Evolutionary conservation across 495 filamentous ascomycete species (phyloP).

Genomic region (Penicillium cosmopolitanum): DNA sequence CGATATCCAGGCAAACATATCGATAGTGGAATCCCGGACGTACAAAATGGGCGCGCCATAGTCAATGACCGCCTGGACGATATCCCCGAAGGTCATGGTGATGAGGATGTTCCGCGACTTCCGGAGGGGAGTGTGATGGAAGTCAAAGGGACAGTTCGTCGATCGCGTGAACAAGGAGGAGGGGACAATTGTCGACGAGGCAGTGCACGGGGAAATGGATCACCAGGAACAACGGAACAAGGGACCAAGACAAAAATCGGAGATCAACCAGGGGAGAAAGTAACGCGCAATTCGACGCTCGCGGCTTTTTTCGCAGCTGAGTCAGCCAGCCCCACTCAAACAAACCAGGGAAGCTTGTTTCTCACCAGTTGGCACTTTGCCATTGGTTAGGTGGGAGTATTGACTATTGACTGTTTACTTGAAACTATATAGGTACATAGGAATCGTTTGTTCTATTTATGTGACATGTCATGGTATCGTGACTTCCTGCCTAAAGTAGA

Average conservation of each 20-base stretch:
- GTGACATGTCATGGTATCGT: no score
- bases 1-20: not conserved
- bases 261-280: not conserved
- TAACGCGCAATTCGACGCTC: conserved; percentile 20
- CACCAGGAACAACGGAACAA: not conserved
- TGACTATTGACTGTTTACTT: no score
- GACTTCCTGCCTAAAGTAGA: no score
- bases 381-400: no score
- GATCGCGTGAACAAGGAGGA: not conserved
- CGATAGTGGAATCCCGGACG: conserved; percentile 13
- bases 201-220: not conserved
- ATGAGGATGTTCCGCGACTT: conserved; percentile 12
- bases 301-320: conserved; percentile 26
- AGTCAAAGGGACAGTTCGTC: not conserved
- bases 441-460: no score
- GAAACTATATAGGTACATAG: no score
- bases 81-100: conserved; percentile 35
- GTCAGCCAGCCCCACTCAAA: not conserved
- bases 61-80: conserved; percentile 45
- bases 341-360: conserved; percentile 2
- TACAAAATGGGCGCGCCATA: conserved; percentile 54
- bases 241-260: conserved; percentile 3
- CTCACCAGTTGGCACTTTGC: not conserved
- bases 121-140: conserved; percentile 3
- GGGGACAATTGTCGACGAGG: conserved; percentile 3